Evolutionary conservation across 2,329 filamentous ascomycete species (phyloP), one percentile per base, ranked within the genome.

Genomic region (Phaeoacremonium minimum): DNA sequence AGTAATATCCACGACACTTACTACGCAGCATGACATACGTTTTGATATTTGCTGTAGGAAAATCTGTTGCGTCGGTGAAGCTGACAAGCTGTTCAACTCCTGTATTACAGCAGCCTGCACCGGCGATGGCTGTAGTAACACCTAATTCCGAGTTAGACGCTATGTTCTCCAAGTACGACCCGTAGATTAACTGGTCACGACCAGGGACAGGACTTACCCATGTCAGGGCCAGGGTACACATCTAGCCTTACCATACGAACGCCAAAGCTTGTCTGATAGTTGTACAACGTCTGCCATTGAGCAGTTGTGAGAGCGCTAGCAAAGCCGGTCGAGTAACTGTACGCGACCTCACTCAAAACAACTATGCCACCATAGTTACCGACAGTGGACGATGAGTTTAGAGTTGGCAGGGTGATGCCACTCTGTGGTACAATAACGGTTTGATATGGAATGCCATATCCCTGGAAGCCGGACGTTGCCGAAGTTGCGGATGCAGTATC

Each of bases 331-430:
- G 64, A 62, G 48, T 73, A 75, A 40, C 75, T 63, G 50, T 79
- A 79, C 34, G 67, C 66, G 19, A 79, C 69, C 48, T 74, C 70
- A 41, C 65, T 62, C 15, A 74, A 52, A 36, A 75, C 56, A 15
- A 82, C 64, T 48, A 82, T 77, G 33, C 73, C 75, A 15, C 75
- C 77, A 47, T 72, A 81, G 51, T 77, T 79, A 42, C 77, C 77
- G 35, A 61, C 53, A 4, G 58, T 63, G 1, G 58, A 46, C 4
- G 65, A 65, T 11, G 61, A 60, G 47, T 73, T 79, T 19, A 82
- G 63, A 0, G 55, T 43, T 1, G 77, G 77, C 18, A 82, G 66
- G 14, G 57, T 46, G 5, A 64, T 57, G 12, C 77, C 77, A 6
- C 51, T 47, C 46, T 73, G 61, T 7, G 75, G 75, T n/a, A 82